These are phyloP conservation scores for Mucuna pruriens DNA, from an alignment of 306 rosid genomes.

Conservation along the genomic window DNA sequence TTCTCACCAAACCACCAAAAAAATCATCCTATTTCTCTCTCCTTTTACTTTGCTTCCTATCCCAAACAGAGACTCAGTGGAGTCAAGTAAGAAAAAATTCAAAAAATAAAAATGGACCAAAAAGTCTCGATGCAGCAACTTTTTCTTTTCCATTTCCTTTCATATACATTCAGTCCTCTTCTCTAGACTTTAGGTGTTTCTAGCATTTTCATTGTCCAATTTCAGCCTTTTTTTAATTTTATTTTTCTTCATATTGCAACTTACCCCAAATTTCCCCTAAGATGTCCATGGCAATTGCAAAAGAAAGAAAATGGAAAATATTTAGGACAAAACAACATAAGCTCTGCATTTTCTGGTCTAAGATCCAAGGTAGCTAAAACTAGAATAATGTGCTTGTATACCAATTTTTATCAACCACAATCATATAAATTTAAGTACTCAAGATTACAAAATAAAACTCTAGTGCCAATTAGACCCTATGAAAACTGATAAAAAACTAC, in stretches of 20 bases:
- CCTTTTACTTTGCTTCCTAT: no score
- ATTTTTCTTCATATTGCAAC: background rate
- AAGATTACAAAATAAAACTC: background rate
- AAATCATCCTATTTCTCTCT: no score
- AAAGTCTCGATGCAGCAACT: background rate
- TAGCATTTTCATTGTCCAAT: background rate
- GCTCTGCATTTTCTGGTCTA: background rate
- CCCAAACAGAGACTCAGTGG: background rate
- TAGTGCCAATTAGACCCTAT: background rate
- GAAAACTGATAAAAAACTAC: background rate
- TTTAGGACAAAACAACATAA: background rate
- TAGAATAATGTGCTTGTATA: background rate
- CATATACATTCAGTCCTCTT: background rate
- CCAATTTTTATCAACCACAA: slow-evolving; percentile 5
- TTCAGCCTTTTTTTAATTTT: background rate
- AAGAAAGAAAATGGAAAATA: background rate
- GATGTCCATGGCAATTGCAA: background rate
- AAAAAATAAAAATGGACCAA: background rate
- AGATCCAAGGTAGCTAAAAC: background rate
- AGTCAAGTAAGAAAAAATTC: background rate
- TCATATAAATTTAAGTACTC: background rate
- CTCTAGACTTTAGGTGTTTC: background rate
- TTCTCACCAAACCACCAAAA: no score
- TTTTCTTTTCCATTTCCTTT: background rate
- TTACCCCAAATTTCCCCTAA: background rate